phyloP scores from a whole-genome alignment of 768 basidiomycete genomes.

The Kwoniella sp. region DNA sequence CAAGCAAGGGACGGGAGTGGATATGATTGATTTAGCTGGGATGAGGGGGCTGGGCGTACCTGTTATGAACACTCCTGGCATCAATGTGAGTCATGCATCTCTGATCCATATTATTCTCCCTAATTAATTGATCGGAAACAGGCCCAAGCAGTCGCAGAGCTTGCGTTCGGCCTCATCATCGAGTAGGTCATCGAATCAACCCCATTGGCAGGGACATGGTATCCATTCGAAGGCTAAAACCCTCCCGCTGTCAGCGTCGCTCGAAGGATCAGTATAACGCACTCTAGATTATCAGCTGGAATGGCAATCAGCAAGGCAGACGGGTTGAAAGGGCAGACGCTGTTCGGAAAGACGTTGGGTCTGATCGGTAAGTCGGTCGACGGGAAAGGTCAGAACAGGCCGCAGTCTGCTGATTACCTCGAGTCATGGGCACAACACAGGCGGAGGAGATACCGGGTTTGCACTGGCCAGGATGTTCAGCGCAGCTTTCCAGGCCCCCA shows the following conservation, averaged over 20 bases:
- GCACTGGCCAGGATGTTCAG: constrained; percentile 48
- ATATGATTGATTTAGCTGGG: constrained; percentile 23
- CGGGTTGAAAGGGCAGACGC: constrained; percentile 19
- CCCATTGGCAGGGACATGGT: no score
- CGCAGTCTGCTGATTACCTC: background rate
- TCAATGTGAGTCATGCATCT: constrained; percentile 29
- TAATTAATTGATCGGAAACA: no score
- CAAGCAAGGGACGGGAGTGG: constrained; percentile 33
- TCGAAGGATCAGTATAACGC: constrained; percentile 28
- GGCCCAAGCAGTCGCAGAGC: constrained; percentile 38
- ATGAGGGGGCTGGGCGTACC: constrained; percentile 18
- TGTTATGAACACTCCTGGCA: constrained; percentile 32
- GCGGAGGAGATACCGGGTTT: constrained; percentile 49
- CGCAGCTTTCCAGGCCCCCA: constrained; percentile 46
- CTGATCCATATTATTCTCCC: no score
- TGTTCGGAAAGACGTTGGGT: constrained; percentile 54
- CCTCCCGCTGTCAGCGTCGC: constrained; percentile 26
- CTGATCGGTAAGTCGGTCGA: constrained; percentile 49
- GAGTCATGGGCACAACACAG: constrained; percentile 8
- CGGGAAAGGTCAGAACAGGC: no score
- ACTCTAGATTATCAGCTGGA: constrained; percentile 22
- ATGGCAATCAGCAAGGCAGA: constrained; percentile 20
- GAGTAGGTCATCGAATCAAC: constrained; percentile 10
- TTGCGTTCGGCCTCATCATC: constrained; percentile 39
- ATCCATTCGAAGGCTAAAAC: constrained; percentile 30